Percentiles rank a stretch among this genome's conserved stretches.
Conservation (phyloP, 2,329 filamentous ascomycete species). For the Trichoderma koningiopsis region DNA sequence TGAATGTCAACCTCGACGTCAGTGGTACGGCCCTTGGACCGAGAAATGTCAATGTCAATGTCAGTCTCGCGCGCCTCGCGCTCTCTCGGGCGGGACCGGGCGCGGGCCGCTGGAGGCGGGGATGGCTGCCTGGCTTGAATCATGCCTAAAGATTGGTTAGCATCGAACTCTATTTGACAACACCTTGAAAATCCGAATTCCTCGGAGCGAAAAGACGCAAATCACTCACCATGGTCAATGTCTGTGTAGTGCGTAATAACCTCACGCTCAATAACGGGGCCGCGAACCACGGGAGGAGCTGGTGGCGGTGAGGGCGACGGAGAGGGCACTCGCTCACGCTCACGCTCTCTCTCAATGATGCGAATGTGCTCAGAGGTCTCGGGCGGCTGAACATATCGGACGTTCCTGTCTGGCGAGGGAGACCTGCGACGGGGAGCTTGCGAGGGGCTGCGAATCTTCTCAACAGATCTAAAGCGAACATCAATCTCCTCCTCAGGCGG, state of each 20-base stretch:
- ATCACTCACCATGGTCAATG: constrained; percentile 75
- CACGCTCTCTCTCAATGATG: constrained; percentile 52
- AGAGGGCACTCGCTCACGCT: constrained; percentile 46
- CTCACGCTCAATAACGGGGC: constrained; percentile 82
- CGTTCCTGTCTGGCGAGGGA: constrained; percentile 40
- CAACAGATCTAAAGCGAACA: constrained; percentile 42
- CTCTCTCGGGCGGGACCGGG: constrained; percentile 47
- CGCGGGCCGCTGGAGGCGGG: constrained; percentile 54
- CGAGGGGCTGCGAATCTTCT: constrained; percentile 37
- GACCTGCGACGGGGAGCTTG: constrained; percentile 39
- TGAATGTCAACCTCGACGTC: constrained; percentile 63
- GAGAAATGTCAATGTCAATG: constrained; percentile 65
- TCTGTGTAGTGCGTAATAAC: constrained; percentile 87
- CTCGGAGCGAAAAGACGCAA: not conserved
- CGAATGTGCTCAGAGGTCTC: constrained; percentile 50
- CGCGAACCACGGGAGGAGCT: constrained; percentile 68
- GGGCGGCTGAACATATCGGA: constrained; percentile 46
- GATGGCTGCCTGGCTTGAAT: constrained; percentile 47
- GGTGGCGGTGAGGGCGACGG: constrained; percentile 59
- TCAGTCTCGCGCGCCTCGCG: constrained; percentile 46
- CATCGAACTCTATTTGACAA: constrained; percentile 8
- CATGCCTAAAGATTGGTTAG: constrained; percentile 44
- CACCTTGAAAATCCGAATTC: not conserved
- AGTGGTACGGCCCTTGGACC: constrained; percentile 56
- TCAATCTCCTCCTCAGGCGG: constrained; percentile 41